Evolutionary conservation across 2,329 filamentous ascomycete species (phyloP), one percentile per base, ranked within the genome.

Genomic region (Aureobasidium sp.): DNA sequence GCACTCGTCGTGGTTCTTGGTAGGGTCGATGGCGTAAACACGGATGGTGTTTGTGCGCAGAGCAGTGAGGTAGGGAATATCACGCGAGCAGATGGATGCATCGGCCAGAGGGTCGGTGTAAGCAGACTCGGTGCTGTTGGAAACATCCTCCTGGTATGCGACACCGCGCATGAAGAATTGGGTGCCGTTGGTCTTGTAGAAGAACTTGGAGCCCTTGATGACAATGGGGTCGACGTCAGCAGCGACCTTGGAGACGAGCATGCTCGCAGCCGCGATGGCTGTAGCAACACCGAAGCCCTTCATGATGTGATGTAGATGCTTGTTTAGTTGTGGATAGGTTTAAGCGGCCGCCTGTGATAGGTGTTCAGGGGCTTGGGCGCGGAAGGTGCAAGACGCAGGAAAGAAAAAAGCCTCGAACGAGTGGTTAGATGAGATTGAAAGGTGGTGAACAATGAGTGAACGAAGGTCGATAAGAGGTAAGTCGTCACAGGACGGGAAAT

Each of bases 31-130:
- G 68, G 93, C 91, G 74, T 99, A 99, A 60, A 94, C 92, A 75
- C 94, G 93, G 74, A 99, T 93, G 68, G 86, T 85, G 78, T 99
- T 99, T 75, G 91, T 96, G 65, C 85, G 81, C 63, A 96, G 83
- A 74, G 90, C 78, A 72, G 82, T 73, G 66, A 99, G 81, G 68
- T 89, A 84, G 49, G 90, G 90, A 51, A 99, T 83, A 73, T 99
- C 94, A 68, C 93, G 89, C 74, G 83, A 82, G 82, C 94, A 97
- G 67, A 77, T 74, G 35, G 78, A 76, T 61, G 77, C 75, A 70
- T 95, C 84, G 67, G 90, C 81, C 42, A 99, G 84, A 61, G 94
- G 93, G 72, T 99, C 94, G 64, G 79, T 82, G 79, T 92, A 97
- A 64, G 79, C 79, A 38, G 77, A 78, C 59, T 78, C 77, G 65